Evolutionary conservation across 768 basidiomycete genomes (phyloP), one percentile per base, ranked within the genome.

Genomic region (Omphalotus guepiniiformis): DNA sequence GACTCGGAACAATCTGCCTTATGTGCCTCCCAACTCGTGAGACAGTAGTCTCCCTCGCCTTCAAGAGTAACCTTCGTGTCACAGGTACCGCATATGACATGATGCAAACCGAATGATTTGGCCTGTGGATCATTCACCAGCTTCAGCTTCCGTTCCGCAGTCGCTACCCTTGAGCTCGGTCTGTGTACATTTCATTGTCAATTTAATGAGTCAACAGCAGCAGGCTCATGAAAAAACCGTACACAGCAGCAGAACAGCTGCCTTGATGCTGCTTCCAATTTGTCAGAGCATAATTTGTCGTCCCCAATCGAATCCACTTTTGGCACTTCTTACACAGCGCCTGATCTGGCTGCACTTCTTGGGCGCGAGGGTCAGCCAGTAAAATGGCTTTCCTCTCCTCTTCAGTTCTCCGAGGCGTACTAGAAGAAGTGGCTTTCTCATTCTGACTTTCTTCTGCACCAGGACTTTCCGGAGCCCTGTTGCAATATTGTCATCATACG

Each of bases 71-170:
- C 66, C 34, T 56, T 63, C n/a, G 45, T 51, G 27, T 68, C 68
- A 61, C 85, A 88, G 7, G 64, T 57, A 13, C 60, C 61, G 61
- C 85, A 88, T 16, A 71, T 67, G 18, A 85, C 75, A 47, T 61
- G 63, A 28, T 60, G 59, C 0, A 69, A 47, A 6, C 73, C 66
- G 56, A 76, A 82, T 0, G 60, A 56, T 61, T 74, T 77, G 35
- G 72, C 83, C 54, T 81, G 79, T 21, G 76, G 56, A 59, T 88
- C 85, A 52, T 85, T 87, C 26, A 85, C 70, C 49, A 88, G 63
- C 44, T 66, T 63, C 28, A 85, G 62, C 63, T 79, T 82, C 48
- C 85, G 72, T 53, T 84, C 79, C 13, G 80, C 76, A 15, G 77
- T 73, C 6, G 81, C 77, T 29, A 85, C 77, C 25, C 80, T 74